Conservation (phyloP, 1,284 basidiomycete genomes). For the Stereum hirsutum region DNA sequence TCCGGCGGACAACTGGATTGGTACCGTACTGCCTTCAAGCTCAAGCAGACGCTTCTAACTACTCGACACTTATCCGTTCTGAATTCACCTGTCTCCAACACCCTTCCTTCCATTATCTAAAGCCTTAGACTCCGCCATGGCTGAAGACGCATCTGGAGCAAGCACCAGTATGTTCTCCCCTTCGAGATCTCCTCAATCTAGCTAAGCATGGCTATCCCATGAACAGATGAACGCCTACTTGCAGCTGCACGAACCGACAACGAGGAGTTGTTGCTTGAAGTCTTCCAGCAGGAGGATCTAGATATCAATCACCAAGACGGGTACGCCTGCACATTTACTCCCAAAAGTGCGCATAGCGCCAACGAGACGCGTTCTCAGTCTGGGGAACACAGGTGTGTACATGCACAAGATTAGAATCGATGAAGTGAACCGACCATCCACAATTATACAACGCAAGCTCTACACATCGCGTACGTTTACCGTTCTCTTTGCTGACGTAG, state of each 20-base stretch:
- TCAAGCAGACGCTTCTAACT: too few species aligned
- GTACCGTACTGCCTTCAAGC: too few species aligned
- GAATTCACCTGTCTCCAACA: too few species aligned
- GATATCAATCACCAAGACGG: constrained; percentile 77
- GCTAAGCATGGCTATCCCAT: neutral
- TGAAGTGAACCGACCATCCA: neutral
- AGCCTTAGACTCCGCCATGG: neutral
- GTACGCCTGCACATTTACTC: constrained; percentile 32
- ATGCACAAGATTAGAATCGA: neutral
- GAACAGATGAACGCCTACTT: constrained; percentile 62
- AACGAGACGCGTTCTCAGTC: constrained; percentile 24
- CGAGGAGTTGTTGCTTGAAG: constrained; percentile 55
- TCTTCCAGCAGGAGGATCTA: constrained; percentile 46
- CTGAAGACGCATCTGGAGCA: constrained; percentile 2
- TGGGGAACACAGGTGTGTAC: constrained; percentile 62
- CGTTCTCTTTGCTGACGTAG: neutral
- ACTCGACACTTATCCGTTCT: too few species aligned
- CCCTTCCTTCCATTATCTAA: neutral
- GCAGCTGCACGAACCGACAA: constrained; percentile 72
- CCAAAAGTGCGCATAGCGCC: neutral
- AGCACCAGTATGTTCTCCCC: constrained; percentile 1
- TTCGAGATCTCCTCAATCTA: neutral
- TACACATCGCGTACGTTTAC: constrained; percentile 70
- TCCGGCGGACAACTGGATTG: too few species aligned
- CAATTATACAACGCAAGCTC: constrained; percentile 33